Percentiles rank a stretch among this genome's conserved stretches.
These are phyloP conservation scores for Halophytophthora batemanensis DNA, from an alignment of 352 stramenopile species.

Conservation along the genomic window DNA sequence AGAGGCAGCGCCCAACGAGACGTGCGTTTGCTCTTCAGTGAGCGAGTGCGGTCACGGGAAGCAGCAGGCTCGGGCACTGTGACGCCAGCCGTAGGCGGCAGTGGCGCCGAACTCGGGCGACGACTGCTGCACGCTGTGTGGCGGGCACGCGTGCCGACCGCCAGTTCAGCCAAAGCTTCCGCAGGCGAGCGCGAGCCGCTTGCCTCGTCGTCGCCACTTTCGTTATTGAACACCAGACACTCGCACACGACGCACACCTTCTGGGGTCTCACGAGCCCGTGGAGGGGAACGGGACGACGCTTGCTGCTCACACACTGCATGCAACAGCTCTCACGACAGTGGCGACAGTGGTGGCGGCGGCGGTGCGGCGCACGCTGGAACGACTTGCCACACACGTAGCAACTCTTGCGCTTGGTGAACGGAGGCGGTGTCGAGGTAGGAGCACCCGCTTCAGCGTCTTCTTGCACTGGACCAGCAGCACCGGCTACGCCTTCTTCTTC, in stretches of 20 bases:
- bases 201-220: constrained; percentile 1
- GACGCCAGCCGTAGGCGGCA: constrained; percentile 19
- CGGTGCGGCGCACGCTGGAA: constrained; percentile 32
- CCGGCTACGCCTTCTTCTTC: no score
- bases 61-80: constrained; percentile 9
- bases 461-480: not conserved
- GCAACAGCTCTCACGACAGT: constrained; percentile 63
- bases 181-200: constrained; percentile 13
- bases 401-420: constrained; percentile 36
- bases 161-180: constrained; percentile 13
- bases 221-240: constrained; percentile 27
- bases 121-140: constrained; percentile 4
- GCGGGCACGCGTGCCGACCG: constrained; percentile 5
- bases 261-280: constrained; percentile 38
- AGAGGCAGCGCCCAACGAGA: constrained; percentile 47
- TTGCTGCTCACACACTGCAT: constrained; percentile 40
- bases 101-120: constrained; percentile 28
- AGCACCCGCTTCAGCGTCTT: not conserved
- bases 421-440: constrained; percentile 6
- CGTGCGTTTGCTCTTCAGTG: constrained; percentile 26
- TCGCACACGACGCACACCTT: constrained; percentile 62
- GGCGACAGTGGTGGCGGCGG: constrained; percentile 63
- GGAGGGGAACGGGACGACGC: constrained; percentile 33
- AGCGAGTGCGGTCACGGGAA: constrained; percentile 14
- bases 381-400: constrained; percentile 34